phyloP scores from a whole-genome alignment of 768 basidiomycete species.

The Mycena crocata region DNA sequence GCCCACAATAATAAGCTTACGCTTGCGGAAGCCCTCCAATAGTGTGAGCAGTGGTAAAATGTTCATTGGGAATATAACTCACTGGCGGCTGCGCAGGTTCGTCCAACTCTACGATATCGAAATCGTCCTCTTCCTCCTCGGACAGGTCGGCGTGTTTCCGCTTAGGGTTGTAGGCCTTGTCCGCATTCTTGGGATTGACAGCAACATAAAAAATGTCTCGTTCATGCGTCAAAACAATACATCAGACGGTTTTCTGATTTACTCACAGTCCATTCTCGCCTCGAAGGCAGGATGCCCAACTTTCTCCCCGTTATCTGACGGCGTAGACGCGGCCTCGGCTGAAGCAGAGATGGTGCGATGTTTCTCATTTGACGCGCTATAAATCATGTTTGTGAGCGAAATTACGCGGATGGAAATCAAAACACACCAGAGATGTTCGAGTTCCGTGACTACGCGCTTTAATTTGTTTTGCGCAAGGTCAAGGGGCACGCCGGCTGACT shows the following conservation, averaged over 20 bases:
- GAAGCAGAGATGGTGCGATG: no score
- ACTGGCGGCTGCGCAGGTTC: not conserved
- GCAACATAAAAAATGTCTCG: not conserved
- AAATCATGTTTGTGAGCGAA: no score
- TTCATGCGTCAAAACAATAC: not conserved
- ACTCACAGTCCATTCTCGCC: slow-evolving; percentile 5
- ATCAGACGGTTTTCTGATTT: not conserved
- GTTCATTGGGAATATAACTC: not conserved
- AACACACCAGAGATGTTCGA: slow-evolving; percentile 12
- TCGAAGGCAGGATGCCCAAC: no score
- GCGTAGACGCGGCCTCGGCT: no score
- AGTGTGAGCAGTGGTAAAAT: not conserved
- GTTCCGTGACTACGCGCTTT: slow-evolving; percentile 2
- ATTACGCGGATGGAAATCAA: no score
- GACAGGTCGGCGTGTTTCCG: not conserved
- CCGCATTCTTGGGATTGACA: not conserved
- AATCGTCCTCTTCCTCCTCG: not conserved
- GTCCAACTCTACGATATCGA: not conserved
- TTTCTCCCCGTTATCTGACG: no score
- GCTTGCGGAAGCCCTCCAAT: not conserved
- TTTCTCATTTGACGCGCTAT: no score
- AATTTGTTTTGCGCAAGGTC: slow-evolving; percentile 25
- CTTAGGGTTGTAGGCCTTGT: not conserved
- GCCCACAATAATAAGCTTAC: not conserved
- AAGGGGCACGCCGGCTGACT: not conserved